Evolutionary conservation across 2,329 filamentous ascomycete genomes (phyloP).

Genomic region (Talaromyces sp.): DNA sequence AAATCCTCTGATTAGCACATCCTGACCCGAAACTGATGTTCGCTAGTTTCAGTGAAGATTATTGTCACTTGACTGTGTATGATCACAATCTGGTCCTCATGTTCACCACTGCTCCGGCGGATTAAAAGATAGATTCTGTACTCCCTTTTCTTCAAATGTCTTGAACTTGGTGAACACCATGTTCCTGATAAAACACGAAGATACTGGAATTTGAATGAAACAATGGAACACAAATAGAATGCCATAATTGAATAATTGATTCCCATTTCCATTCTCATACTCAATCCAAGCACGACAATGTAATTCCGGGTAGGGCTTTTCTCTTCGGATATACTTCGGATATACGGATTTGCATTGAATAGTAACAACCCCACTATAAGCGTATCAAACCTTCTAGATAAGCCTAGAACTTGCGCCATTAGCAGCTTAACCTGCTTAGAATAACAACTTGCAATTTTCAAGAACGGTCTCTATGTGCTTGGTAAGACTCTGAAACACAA

Average conservation of each 20-base stretch:
- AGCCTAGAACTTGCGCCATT: neutral
- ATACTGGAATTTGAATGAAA: no score
- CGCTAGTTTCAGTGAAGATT: neutral
- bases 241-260: neutral
- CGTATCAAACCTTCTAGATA: neutral
- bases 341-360: neutral
- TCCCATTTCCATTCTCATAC: neutral
- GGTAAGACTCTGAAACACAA: no score
- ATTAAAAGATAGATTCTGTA: neutral
- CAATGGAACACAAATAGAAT: no score
- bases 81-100: neutral
- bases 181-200: no score
- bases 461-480: neutral
- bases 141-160: no score
- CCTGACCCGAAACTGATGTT: neutral
- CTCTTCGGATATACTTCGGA: no score
- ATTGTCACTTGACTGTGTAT: neutral
- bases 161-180: no score
- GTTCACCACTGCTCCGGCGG: neutral
- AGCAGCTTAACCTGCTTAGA: neutral
- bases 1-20: neutral
- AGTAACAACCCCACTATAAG: neutral
- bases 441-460: neutral
- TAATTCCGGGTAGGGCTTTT: no score
- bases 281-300: neutral